Conservation (phyloP, 2,329 filamentous ascomycete genomes). For the Neonectria ditissima region DNA sequence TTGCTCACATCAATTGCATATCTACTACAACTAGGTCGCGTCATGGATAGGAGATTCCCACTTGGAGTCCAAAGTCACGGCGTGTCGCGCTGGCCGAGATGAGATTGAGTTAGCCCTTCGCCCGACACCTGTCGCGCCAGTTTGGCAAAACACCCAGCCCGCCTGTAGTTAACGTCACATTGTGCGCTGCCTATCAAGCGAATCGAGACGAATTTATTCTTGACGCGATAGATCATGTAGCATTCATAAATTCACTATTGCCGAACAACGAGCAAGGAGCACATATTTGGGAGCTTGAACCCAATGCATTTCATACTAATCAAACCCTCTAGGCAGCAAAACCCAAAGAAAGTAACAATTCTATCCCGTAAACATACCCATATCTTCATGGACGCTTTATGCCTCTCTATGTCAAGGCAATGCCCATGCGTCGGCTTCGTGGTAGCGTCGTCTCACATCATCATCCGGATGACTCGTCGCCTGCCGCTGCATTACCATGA, state of each 20-base stretch:
- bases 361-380: conserved; percentile 50
- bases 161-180: not conserved
- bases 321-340: conserved; percentile 39
- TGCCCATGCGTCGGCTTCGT: conserved; percentile 47
- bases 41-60: not conserved
- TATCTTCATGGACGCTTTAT: conserved; percentile 45
- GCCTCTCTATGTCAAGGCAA: conserved; percentile 46
- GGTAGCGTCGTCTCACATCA: conserved; percentile 45
- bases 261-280: not conserved
- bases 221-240: too few species aligned
- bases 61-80: not conserved
- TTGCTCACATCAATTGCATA: not conserved
- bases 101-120: not conserved
- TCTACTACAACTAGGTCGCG: not conserved
- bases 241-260: not conserved
- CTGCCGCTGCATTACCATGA: conserved; percentile 45
- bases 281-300: conserved; percentile 15
- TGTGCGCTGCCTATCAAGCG: not conserved
- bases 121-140: not conserved
- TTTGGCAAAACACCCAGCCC: not conserved
- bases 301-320: conserved; percentile 43
- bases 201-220: too few species aligned
- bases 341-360: conserved; percentile 47
- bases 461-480: conserved; percentile 45
- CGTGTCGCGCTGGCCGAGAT: not conserved